These are phyloP conservation scores for Carallia pectinifolia DNA, from an alignment of 345 rosid species.

Conservation along the genomic window DNA sequence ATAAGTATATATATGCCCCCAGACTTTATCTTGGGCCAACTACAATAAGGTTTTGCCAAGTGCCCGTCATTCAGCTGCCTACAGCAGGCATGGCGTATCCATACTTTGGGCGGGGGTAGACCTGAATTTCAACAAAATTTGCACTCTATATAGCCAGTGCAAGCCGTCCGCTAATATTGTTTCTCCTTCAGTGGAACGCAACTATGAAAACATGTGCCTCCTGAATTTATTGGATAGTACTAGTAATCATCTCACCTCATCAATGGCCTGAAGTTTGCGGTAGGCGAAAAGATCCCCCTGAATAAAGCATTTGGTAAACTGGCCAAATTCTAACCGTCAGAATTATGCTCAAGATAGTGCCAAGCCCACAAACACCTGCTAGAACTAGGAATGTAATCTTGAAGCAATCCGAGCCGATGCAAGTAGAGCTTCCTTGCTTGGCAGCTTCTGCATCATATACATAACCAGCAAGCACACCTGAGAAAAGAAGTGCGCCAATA, in stretches of 20 bases:
- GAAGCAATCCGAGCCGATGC: constrained; percentile 84
- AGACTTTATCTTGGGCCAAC: not conserved
- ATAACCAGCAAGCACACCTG: constrained; percentile 74
- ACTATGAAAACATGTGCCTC: not conserved
- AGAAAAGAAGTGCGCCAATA: constrained; percentile 83
- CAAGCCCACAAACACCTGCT: constrained; percentile 72
- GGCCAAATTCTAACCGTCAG: constrained; percentile 76
- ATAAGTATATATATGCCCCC: not conserved
- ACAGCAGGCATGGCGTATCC: not conserved
- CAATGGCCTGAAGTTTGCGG: constrained; percentile 46
- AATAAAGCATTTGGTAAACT: constrained; percentile 82
- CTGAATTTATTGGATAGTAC: not conserved
- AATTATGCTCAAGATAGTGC: constrained; percentile 57
- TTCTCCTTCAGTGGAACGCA: not conserved
- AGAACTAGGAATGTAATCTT: constrained; percentile 69
- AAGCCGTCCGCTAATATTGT: not conserved
- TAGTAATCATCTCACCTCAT: constrained; percentile 2
- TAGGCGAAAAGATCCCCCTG: constrained; percentile 73
- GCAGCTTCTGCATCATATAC: constrained; percentile 82
- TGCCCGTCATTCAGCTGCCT: not conserved
- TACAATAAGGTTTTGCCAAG: not conserved
- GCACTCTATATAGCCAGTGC: not conserved
- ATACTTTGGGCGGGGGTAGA: not conserved
- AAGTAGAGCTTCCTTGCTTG: constrained; percentile 71
- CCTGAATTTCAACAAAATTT: constrained; percentile 1